phyloP scores from a whole-genome alignment of 208 protist species.

The Zelonia costaricensis region DNA sequence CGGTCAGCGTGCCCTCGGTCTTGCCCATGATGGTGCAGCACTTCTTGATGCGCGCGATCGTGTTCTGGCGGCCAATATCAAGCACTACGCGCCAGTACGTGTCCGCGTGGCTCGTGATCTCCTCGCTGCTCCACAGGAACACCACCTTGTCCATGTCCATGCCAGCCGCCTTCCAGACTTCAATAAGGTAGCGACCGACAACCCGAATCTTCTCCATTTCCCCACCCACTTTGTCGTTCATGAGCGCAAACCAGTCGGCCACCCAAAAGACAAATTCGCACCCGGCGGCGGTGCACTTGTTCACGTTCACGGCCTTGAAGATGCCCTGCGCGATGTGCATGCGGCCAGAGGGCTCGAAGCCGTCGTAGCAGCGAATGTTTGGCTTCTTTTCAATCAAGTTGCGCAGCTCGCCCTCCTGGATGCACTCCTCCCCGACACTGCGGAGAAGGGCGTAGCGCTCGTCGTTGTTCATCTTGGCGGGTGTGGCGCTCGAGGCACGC shows the following conservation, averaged over 20 bases:
- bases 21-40: conserved; percentile 99
- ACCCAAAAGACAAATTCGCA: conserved; percentile 99
- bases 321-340: conserved; percentile 99
- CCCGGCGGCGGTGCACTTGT: conserved; percentile 97
- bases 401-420: conserved; percentile 92
- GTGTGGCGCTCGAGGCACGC: background rate
- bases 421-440: conserved; percentile 97
- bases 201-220: conserved; percentile 97
- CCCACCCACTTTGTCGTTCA: conserved; percentile 99
- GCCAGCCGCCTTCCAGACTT: conserved; percentile 98
- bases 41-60: conserved; percentile 96
- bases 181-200: conserved; percentile 97
- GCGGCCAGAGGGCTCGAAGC: conserved; percentile 99
- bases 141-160: conserved; percentile 98
- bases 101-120: conserved; percentile 95
- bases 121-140: conserved; percentile 98
- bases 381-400: conserved; percentile 93
- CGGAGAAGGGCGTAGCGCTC: conserved; percentile 85
- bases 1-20: conserved; percentile 95
- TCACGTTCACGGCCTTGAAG: conserved; percentile 99
- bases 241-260: conserved; percentile 99
- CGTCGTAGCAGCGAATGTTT: conserved; percentile 97
- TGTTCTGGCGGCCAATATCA: conserved; percentile 96
- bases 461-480: conserved; percentile 34
- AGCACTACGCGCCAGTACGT: conserved; percentile 98